Evolutionary conservation across 768 basidiomycete genomes (phyloP).

Genomic region (Auricularia sp.): DNA sequence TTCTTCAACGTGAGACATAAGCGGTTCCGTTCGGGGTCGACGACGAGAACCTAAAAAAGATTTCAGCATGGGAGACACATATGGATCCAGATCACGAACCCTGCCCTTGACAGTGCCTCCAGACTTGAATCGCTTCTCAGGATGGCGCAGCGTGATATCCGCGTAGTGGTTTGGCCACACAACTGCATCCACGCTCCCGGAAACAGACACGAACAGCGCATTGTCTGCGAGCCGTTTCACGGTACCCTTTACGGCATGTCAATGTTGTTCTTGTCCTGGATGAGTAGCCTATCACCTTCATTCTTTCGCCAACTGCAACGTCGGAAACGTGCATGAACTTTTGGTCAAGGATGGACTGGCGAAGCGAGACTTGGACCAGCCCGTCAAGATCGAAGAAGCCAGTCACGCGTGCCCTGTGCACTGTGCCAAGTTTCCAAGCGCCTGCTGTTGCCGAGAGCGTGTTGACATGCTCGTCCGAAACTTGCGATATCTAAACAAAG

Average conservation of each 20-base stretch:
- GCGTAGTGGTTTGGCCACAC: conserved; percentile 94
- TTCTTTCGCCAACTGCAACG: conserved; percentile 71
- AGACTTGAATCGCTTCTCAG: conserved; percentile 78
- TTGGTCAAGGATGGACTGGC: conserved; percentile 72
- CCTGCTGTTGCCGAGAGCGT: conserved; percentile 61
- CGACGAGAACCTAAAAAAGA: conserved; percentile 54
- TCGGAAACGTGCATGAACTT: conserved; percentile 77
- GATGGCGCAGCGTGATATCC: conserved; percentile 89
- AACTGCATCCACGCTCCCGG: conserved; percentile 83
- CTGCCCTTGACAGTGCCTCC: conserved; percentile 78
- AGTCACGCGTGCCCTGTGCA: conserved; percentile 78
- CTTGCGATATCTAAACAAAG: conserved; percentile 71
- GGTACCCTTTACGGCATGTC: conserved; percentile 29
- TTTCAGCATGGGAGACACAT: background rate
- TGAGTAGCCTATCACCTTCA: conserved; percentile 48
- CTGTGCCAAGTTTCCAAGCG: conserved; percentile 68
- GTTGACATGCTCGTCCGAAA: conserved; percentile 83
- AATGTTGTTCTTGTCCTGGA: too few relatives aligned
- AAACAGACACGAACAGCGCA: conserved; percentile 75
- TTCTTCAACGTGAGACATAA: conserved; percentile 87
- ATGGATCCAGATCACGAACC: conserved; percentile 32
- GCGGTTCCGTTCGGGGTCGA: conserved; percentile 72
- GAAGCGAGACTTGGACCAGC: conserved; percentile 77
- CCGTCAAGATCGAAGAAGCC: conserved; percentile 83
- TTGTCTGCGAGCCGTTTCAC: conserved; percentile 76